A percentile compares a stretch with the other conserved stretches of the same genome.
These are phyloP conservation scores for Chrysochromulina parva DNA, from an alignment of 78 protist genomes.

Conservation along the genomic window DNA sequence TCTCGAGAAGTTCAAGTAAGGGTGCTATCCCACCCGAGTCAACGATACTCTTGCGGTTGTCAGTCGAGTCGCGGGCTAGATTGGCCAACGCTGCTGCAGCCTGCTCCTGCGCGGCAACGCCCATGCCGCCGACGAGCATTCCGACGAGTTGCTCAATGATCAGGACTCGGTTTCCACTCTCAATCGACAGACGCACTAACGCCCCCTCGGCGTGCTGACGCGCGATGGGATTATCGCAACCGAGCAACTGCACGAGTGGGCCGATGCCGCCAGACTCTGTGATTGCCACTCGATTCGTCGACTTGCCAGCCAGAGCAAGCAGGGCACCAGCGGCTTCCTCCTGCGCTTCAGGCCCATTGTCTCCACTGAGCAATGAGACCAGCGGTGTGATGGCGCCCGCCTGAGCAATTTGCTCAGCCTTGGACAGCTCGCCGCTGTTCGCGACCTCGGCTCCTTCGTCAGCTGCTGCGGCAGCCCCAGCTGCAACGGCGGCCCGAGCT, in stretches of 20 bases:
- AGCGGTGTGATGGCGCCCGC: not conserved
- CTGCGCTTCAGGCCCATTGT: not conserved
- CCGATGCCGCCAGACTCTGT: not conserved
- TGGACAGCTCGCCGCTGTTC: not conserved
- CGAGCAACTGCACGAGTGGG: not conserved
- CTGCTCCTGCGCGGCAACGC: not conserved
- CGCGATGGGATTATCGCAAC: too few relatives aligned
- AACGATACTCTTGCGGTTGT: not conserved
- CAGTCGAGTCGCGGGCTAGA: not conserved
- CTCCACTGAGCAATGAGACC: not conserved
- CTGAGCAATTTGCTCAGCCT: not conserved
- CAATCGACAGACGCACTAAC: too few relatives aligned
- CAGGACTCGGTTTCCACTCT: too few relatives aligned
- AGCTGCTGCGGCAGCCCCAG: too few relatives aligned
- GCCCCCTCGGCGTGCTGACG: too few relatives aligned
- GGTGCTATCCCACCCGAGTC: not conserved
- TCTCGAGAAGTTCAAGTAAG: not conserved
- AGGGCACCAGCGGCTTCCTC: not conserved
- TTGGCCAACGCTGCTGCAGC: not conserved
- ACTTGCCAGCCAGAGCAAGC: not conserved
- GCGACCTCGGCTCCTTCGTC: too few relatives aligned
- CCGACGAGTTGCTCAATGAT: too few relatives aligned
- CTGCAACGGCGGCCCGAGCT: too few relatives aligned
- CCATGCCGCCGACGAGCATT: too few relatives aligned
- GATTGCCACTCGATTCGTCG: not conserved